Conservation (phyloP, 257 asterid species). For the Eucommia ulmoides region DNA sequence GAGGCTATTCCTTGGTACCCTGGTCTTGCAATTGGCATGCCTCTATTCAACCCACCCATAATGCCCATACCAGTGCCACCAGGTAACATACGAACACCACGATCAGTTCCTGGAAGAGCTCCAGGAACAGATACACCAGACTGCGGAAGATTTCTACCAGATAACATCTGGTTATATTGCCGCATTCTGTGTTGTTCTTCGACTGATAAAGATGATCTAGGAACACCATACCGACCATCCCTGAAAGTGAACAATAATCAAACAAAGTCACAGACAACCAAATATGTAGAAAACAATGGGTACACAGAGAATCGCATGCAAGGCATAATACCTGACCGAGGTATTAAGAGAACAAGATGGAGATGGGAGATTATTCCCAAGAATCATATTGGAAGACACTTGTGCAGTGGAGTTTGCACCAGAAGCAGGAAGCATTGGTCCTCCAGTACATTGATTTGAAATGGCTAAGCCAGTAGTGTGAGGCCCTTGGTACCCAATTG, state of each 20-base stretch:
- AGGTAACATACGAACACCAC: slow-evolving; percentile 53
- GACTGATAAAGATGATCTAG: slow-evolving; percentile 49
- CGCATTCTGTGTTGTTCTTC: slow-evolving; percentile 89
- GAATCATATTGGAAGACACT: slow-evolving; percentile 52
- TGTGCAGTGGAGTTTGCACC: slow-evolving; percentile 42
- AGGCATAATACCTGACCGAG: slow-evolving; percentile 52
- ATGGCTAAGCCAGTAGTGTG: slow-evolving; percentile 41
- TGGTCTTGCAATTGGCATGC: slow-evolving; percentile 60
- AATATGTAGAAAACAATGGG: neutral
- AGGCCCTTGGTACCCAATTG: slow-evolving; percentile 70
- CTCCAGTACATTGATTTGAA: slow-evolving; percentile 38
- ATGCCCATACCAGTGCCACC: slow-evolving; percentile 56
- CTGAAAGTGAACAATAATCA: slow-evolving; percentile 19
- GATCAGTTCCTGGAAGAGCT: slow-evolving; percentile 57
- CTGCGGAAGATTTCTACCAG: slow-evolving; percentile 56
- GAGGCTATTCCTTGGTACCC: slow-evolving; percentile 62
- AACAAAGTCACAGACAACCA: slow-evolving; percentile 6
- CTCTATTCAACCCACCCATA: slow-evolving; percentile 46
- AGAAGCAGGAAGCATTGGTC: slow-evolving; percentile 38
- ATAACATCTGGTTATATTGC: slow-evolving; percentile 47
- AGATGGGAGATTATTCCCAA: slow-evolving; percentile 46
- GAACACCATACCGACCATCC: slow-evolving; percentile 59
- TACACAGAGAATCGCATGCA: slow-evolving; percentile 2
- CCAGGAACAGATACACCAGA: slow-evolving; percentile 50
- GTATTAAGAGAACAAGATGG: slow-evolving; percentile 48